A percentile compares a stretch with the other conserved stretches of the same genome.
phyloP scores from a whole-genome alignment of 208 protist species.

The Trypanosoma boissoni region DNA sequence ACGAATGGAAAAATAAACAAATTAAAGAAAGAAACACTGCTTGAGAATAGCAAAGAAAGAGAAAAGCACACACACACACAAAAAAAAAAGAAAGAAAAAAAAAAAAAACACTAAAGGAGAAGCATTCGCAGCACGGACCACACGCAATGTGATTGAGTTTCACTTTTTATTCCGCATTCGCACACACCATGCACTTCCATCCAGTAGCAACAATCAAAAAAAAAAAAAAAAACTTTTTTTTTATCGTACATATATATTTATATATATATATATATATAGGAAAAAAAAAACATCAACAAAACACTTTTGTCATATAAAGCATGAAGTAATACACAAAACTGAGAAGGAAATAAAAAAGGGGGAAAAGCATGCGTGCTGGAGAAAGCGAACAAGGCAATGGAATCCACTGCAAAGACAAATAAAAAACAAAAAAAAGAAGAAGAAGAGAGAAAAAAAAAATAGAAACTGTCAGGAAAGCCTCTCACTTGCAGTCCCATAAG shows the following conservation, averaged over 20 bases:
- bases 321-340: not conserved
- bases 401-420: not conserved
- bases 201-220: not conserved
- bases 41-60: no score
- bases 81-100: not conserved
- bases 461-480: not conserved
- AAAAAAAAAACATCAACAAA: not conserved
- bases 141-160: not conserved
- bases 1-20: no score
- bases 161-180: slow-evolving; percentile 3
- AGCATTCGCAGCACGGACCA: not conserved
- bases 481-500: not conserved
- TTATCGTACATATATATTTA: not conserved
- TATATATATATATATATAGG: not conserved
- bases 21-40: no score
- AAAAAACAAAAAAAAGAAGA: not conserved
- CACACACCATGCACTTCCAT: not conserved
- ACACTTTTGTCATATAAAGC: not conserved
- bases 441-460: not conserved
- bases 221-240: not conserved
- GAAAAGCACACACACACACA: not conserved
- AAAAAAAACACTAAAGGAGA: not conserved
- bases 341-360: not conserved
- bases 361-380: not conserved
- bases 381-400: not conserved